Evolutionary conservation across 345 rosid genomes (phyloP), one percentile per base, ranked within the genome.

Genomic region (Rhodamnia rubescens): DNA sequence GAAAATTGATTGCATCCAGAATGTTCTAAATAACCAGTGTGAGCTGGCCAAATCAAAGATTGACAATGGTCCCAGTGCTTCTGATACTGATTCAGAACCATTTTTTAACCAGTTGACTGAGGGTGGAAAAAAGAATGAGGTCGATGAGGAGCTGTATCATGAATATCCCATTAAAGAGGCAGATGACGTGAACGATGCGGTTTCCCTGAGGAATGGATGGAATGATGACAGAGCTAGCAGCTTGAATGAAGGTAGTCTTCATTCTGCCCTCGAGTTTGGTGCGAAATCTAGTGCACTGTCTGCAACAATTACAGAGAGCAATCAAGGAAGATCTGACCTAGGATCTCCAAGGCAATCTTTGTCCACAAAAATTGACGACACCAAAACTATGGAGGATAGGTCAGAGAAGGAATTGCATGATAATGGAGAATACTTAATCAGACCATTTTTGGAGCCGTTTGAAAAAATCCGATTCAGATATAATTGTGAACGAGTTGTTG

Each of bases 401-500:
- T 93, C 94, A 85, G 98, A 94, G 86, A 96, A 93, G 92, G 99
- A 96, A 87, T 92, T 96, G 88, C 91, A 90, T 87, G 99, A 96
- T 90, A 94, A 93, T 91, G 99, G 99, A 81, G 99, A 98, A 87
- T 95, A 98, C 93, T 89, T 96, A 88, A 96, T 98, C 90, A 92
- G 99, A 88, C 99, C 99, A 84, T 98, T 91, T 90, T 90, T 98
- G 91, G 99, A 98, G 91, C 99, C 95, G 86, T 92, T 91, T 81
- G 99, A 98, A 87, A 98, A 93, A 90, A 98, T 98, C 59, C 91
- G 96, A 84, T 93, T 92, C 92, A 93, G 95, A 88, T 98, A 93
- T 88, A 98, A 98, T 91, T 98, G 99, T 87, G 99, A 98, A 90
- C 92, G 99, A 87, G 99, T 98, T 85, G 92, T 96, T 49, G 98